Percentiles rank a stretch among this genome's conserved stretches.
Conservation (phyloP, 2,329 filamentous ascomycete species). For the Ampelomyces quisqualis region DNA sequence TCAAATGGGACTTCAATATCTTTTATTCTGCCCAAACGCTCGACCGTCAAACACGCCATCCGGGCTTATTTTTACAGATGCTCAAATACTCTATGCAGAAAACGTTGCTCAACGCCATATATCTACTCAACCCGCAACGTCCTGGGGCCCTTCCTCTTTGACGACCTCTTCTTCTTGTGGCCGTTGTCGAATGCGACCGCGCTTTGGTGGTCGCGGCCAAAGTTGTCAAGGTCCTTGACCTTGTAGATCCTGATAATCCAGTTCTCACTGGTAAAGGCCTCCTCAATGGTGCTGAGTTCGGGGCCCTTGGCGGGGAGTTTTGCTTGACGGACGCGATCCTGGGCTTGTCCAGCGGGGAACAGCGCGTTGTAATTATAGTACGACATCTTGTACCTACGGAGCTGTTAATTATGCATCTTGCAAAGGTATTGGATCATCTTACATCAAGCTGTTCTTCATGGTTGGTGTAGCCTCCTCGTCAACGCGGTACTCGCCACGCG, state of each 20-base stretch:
- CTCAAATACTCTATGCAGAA: constrained; percentile 23
- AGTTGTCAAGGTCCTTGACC: constrained; percentile 97
- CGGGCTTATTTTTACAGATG: constrained; percentile 34
- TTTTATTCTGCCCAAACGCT: constrained; percentile 37
- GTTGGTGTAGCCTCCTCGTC: constrained; percentile 91
- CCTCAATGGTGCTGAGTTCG: constrained; percentile 83
- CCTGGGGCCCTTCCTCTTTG: constrained; percentile 71
- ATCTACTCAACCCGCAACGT: constrained; percentile 70
- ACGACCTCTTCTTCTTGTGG: constrained; percentile 77
- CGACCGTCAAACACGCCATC: constrained; percentile 17
- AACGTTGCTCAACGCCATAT: constrained; percentile 1
- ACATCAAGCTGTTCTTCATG: constrained; percentile 99
- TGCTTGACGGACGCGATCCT: constrained; percentile 82
- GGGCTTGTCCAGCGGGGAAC: constrained; percentile 87
- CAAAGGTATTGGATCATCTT: constrained; percentile 47
- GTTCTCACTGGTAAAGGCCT: constrained; percentile 98
- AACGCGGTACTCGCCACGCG: constrained; percentile 90
- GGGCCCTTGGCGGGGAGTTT: constrained; percentile 82
- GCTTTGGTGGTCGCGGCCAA: constrained; percentile 80
- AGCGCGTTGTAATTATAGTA: constrained; percentile 96
- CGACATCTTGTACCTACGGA: constrained; percentile 95
- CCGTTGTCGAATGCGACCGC: constrained; percentile 72
- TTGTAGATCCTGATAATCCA: constrained; percentile 99
- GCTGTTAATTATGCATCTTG: constrained; percentile 24
- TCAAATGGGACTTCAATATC: too few species aligned